These are phyloP conservation scores for Leishmania tarentolae DNA, from an alignment of 208 protist species.

Conservation along the genomic window DNA sequence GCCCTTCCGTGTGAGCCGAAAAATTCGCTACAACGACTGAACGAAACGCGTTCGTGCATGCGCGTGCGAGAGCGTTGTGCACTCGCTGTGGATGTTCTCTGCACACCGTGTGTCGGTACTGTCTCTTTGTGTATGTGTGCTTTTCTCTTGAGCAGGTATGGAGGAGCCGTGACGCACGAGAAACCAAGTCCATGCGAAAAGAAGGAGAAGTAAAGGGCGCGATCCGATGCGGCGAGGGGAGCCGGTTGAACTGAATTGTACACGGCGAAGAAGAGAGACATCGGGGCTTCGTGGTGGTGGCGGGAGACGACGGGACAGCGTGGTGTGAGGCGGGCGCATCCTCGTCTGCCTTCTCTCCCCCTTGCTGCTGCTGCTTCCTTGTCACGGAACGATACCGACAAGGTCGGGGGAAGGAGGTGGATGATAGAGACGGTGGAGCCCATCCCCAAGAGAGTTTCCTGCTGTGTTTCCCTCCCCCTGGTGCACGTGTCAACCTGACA, in stretches of 20 bases:
- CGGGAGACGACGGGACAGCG: not conserved
- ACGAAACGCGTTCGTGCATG: not conserved
- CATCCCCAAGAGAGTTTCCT: not conserved
- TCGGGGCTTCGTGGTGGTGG: not conserved
- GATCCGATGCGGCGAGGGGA: not conserved
- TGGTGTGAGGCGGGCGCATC: not conserved
- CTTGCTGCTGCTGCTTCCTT: not conserved
- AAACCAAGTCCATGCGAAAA: not conserved
- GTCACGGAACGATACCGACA: not conserved
- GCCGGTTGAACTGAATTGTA: not conserved
- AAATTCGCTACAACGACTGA: slow-evolving; percentile 29
- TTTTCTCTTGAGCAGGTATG: not conserved
- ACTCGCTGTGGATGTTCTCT: not conserved
- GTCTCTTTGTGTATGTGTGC: not conserved
- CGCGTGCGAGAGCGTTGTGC: not conserved
- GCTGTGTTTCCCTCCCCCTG: not conserved
- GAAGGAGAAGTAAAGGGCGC: not conserved
- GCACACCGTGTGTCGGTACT: slow-evolving; percentile 3
- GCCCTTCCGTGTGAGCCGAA: slow-evolving; percentile 61
- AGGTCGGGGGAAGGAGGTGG: not conserved
- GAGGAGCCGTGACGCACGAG: not conserved
- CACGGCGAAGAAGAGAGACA: not conserved
- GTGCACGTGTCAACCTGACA: too few relatives aligned
- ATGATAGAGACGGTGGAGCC: not conserved
- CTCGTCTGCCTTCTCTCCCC: not conserved